A percentile compares a stretch with the other conserved stretches of the same genome.
Evolutionary conservation across 225 moss, liverwort and hornwort species (phyloP).

Genomic region (Sphagnum tenellum): DNA sequence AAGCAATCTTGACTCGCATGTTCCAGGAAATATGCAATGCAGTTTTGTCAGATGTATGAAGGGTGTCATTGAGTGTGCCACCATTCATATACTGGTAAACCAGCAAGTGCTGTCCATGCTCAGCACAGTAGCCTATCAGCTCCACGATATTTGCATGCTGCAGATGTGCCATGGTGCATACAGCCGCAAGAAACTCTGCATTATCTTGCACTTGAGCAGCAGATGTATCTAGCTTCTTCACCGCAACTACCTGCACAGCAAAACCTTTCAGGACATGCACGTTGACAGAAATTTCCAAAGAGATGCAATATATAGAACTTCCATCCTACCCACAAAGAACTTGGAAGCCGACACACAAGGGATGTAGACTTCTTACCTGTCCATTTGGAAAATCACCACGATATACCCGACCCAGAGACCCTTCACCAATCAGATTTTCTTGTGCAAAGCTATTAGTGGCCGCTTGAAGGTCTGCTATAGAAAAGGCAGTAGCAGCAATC

Average conservation of each 20-base stretch:
- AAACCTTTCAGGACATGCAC: background rate
- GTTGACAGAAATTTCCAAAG: too few species aligned
- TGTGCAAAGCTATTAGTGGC: conserved; percentile 73
- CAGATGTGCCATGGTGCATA: conserved; percentile 52
- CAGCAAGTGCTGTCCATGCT: conserved; percentile 64
- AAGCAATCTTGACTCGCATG: conserved; percentile 54
- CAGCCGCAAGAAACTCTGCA: conserved; percentile 54
- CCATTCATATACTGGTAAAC: conserved; percentile 51
- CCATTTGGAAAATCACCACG: conserved; percentile 49
- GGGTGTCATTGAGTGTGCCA: conserved; percentile 56
- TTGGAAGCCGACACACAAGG: too few species aligned
- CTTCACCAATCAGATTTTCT: conserved; percentile 74
- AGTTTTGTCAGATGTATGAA: conserved; percentile 49
- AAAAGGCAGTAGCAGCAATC: conserved; percentile 47
- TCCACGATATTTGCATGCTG: conserved; percentile 58
- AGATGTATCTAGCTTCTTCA: conserved; percentile 72
- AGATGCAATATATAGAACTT: too few species aligned
- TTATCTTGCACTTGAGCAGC: conserved; percentile 58
- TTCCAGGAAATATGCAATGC: conserved; percentile 59
- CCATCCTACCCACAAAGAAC: too few species aligned
- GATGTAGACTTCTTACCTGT: conserved; percentile 25
- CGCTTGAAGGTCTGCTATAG: conserved; percentile 66
- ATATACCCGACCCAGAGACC: conserved; percentile 65
- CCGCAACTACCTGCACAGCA: conserved; percentile 41
- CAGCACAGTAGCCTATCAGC: conserved; percentile 62